Evolutionary conservation across 2,329 filamentous ascomycete species (phyloP), one percentile per base, ranked within the genome.

Genomic region (Periglandula ipomoeae): DNA sequence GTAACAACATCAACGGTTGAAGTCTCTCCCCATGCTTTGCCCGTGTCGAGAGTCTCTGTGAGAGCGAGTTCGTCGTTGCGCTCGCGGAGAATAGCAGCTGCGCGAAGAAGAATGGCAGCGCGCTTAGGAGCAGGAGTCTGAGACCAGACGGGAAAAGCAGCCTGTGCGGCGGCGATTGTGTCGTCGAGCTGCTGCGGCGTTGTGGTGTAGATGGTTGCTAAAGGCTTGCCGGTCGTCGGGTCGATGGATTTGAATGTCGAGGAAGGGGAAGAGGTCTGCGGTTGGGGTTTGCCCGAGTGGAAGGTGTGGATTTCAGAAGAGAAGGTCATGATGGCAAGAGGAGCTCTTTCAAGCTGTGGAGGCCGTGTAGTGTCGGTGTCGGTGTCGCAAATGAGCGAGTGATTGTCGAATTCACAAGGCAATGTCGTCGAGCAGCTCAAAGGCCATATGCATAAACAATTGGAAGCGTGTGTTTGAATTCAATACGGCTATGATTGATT

Each of bases 1-100:
- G 88, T 93, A 38, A 84, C 77, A 20, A 95, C 75, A 62, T 95
- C 89, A 24, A 95, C 87, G 0, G 84, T 82, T 47, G 84, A 87
- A 3, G 89, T 95, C 68, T 95, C 89, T 3, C 84, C 85, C 66
- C 78, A 91, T 7, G 89, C 81, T 66, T 94, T 94, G 61, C 89
- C 89, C 0, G 89, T 94, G 65, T 95, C 89, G 59, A 84, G 74
- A 2, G 88, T 94, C 70, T 95, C 89, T 49, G 88, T 72, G 49
- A 75, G 76, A 45, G 89, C 89, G 38, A 95, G 82, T 49, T 82
- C 81, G 60, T 94, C 85, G 65, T 94, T 94, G 54, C 82, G 80
- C 54, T 80, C 70, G 42, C 88, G 84, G 11, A 95, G 74, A 13
- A 95, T 68, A 42, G 78, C 69, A 17, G 86, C 88, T 3, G 89